phyloP scores from a whole-genome alignment of 176 grass and related monocot species.

The Pontederia crassipes region DNA sequence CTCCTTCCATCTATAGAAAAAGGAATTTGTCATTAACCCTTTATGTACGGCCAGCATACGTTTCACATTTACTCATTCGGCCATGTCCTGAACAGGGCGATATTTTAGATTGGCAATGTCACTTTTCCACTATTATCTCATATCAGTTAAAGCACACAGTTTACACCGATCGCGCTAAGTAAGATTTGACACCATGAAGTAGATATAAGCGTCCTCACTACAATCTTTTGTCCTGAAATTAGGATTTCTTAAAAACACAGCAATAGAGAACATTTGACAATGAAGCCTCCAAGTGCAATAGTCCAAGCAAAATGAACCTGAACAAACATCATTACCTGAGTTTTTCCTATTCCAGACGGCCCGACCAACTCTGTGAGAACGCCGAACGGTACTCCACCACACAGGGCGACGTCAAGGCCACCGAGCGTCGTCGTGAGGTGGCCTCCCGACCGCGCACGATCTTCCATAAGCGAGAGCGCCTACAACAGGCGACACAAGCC shows the following conservation, averaged over 20 bases:
- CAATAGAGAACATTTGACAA: background rate
- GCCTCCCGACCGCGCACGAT: conserved; percentile 27
- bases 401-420: conserved; percentile 62
- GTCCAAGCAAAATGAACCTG: background rate
- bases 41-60: no score
- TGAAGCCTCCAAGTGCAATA: background rate
- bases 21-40: no score
- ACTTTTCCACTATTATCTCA: no score
- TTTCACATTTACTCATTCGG: no score
- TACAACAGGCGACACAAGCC: conserved; percentile 5
- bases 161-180: no score
- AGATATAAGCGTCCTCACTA: no score
- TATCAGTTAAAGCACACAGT: no score
- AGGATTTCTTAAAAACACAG: background rate
- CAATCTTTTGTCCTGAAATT: no score
- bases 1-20: no score
- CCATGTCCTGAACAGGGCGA: no score
- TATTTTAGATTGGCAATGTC: no score
- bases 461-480: conserved; percentile 42
- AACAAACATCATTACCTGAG: conserved; percentile 41
- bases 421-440: conserved; percentile 53
- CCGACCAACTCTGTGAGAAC: conserved; percentile 84
- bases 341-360: conserved; percentile 87
- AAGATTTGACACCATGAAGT: no score
- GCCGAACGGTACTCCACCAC: conserved; percentile 62